Percentiles rank a stretch among this genome's conserved stretches.
phyloP scores from a whole-genome alignment of 140 eudicot genomes.

The Oenanthe javanica region DNA sequence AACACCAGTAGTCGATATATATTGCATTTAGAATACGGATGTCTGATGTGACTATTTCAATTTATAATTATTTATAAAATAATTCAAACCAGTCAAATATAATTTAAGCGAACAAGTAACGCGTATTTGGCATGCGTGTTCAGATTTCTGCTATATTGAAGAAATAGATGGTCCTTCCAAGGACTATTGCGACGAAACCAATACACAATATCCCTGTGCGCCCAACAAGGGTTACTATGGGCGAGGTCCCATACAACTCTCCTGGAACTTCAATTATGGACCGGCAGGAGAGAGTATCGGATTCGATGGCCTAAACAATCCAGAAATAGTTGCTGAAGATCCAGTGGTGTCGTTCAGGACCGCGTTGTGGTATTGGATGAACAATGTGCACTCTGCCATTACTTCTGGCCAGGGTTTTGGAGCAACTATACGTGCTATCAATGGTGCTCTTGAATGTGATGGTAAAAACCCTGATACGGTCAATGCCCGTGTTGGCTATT shows the following conservation, averaged over 20 bases:
- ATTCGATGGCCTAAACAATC: constrained; percentile 3
- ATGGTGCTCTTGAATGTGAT: constrained; percentile 23
- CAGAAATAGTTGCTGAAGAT: constrained; percentile 3
- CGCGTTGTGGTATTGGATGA: constrained; percentile 1
- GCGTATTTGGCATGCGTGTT: too few species aligned
- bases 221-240: constrained; percentile 26
- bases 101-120: too few species aligned
- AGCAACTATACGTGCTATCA: constrained; percentile 11
- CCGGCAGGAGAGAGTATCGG: neutral
- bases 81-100: too few species aligned
- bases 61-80: too few species aligned
- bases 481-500: constrained; percentile 13
- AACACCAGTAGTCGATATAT: too few species aligned
- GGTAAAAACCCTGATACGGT: constrained; percentile 16
- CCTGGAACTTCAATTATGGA: constrained; percentile 10
- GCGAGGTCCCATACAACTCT: constrained; percentile 32
- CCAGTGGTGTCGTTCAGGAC: neutral
- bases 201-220: constrained; percentile 28
- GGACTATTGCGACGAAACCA: constrained; percentile 7
- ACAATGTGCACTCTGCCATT: constrained; percentile 3
- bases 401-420: constrained; percentile 9
- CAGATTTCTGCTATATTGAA: constrained; percentile 32
- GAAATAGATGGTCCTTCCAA: constrained; percentile 16
- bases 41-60: too few species aligned
- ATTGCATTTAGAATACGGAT: too few species aligned